Percentiles rank a stretch among this genome's conserved stretches.
phyloP scores from a whole-genome alignment of 306 rosid species.

The Dryas octopetala region DNA sequence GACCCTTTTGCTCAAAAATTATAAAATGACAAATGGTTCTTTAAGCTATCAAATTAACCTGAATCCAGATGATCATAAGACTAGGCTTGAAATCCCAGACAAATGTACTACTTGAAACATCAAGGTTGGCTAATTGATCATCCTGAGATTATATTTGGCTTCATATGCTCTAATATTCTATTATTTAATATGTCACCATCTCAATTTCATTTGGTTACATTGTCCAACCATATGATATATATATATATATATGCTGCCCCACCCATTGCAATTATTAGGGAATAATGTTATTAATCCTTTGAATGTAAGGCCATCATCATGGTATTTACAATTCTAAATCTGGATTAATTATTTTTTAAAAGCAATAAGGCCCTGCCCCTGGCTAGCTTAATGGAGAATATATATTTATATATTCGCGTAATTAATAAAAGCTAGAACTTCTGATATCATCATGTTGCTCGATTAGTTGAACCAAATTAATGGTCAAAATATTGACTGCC shows the following conservation, averaged over 20 bases:
- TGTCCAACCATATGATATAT: not conserved
- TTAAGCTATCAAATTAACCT: no score
- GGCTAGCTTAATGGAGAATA: no score
- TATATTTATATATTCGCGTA: no score
- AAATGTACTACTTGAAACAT: no score
- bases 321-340: not conserved
- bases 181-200: not conserved
- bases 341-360: not conserved
- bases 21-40: no score
- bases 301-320: not conserved
- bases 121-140: no score
- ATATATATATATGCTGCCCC: not conserved
- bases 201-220: not conserved
- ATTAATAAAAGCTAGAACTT: not conserved
- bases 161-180: not conserved
- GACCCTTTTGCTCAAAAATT: no score
- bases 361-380: not conserved
- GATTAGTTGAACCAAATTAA: conserved; percentile 5
- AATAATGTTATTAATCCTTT: not conserved
- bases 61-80: no score
- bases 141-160: not conserved
- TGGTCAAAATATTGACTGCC: not conserved
- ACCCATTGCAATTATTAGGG: conserved; percentile 11
- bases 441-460: not conserved
- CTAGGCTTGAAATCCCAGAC: no score